Conservation (phyloP, 495 filamentous ascomycete genomes). For the Penicillium atrosanguineum region DNA sequence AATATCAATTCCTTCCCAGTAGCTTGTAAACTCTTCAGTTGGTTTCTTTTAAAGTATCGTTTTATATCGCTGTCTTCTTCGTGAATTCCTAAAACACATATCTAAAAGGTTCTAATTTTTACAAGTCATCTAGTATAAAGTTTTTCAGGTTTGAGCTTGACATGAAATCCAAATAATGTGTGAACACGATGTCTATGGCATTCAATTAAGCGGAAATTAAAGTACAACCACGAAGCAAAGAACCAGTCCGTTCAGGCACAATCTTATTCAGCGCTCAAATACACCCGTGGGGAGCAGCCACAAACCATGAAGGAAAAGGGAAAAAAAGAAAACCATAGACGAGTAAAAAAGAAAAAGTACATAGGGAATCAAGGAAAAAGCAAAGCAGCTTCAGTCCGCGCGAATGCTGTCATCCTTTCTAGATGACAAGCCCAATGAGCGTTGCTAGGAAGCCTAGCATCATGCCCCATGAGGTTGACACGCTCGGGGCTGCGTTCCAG, state of each 20-base stretch:
- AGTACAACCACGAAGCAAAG: not conserved
- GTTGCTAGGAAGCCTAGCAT: not conserved
- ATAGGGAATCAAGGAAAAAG: not conserved
- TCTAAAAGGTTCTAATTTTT: too few species aligned
- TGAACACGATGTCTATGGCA: not conserved
- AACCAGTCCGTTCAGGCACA: not conserved
- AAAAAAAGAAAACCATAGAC: not conserved
- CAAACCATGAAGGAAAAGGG: not conserved
- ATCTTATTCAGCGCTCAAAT: not conserved
- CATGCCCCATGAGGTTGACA: not conserved
- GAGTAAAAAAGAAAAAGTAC: not conserved
- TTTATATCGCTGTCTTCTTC: not conserved
- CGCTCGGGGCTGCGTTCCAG: not conserved
- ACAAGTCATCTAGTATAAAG: too few species aligned
- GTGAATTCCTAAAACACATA: too few species aligned
- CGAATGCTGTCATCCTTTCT: not conserved
- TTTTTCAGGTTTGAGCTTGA: not conserved
- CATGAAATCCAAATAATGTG: not conserved
- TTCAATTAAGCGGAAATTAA: not conserved
- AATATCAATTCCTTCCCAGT: not conserved
- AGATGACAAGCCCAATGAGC: not conserved
- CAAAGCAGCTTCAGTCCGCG: not conserved
- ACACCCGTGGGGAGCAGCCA: not conserved
- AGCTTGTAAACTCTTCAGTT: not conserved
- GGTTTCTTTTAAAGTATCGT: not conserved